These are phyloP conservation scores for Myrmaecium sp. DNA, from an alignment of 2,329 filamentous ascomycete species.

Conservation along the genomic window DNA sequence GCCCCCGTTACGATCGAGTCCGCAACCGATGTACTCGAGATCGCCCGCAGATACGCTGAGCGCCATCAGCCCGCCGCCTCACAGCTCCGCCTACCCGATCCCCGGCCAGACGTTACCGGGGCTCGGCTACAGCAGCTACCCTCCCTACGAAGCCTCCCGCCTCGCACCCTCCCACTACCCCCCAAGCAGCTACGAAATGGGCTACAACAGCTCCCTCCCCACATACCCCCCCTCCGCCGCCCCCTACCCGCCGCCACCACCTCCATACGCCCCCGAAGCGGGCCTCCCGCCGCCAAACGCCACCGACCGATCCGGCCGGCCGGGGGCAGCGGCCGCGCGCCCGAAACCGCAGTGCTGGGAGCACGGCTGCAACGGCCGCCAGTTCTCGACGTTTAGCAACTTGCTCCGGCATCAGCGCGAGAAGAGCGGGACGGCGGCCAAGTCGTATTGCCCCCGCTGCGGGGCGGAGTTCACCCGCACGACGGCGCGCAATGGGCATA, in stretches of 20 bases:
- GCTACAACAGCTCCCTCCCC: conserved; percentile 17
- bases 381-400: conserved; percentile 95
- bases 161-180: conserved; percentile 15
- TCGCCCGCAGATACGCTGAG: conserved; percentile 5
- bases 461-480: conserved; percentile 88
- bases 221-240: conserved; percentile 18
- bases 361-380: conserved; percentile 86
- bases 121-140: conserved; percentile 15
- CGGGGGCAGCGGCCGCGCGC: conserved; percentile 33
- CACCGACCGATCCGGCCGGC: neutral
- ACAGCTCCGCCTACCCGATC: conserved; percentile 16
- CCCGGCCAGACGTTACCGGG: conserved; percentile 14
- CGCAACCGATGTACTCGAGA: conserved; percentile 11
- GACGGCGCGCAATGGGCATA: conserved; percentile 72
- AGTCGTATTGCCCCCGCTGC: conserved; percentile 79
- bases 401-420: conserved; percentile 82
- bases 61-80: conserved; percentile 10
- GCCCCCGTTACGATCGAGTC: conserved; percentile 13
- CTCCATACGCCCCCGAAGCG: conserved; percentile 14
- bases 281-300: conserved; percentile 9
- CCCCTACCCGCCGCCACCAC: conserved; percentile 12
- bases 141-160: conserved; percentile 18
- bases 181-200: conserved; percentile 16
- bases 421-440: conserved; percentile 79
- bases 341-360: conserved; percentile 97